Evolutionary conservation across 345 rosid species (phyloP).

Genomic region (Pelargonium nanum): DNA sequence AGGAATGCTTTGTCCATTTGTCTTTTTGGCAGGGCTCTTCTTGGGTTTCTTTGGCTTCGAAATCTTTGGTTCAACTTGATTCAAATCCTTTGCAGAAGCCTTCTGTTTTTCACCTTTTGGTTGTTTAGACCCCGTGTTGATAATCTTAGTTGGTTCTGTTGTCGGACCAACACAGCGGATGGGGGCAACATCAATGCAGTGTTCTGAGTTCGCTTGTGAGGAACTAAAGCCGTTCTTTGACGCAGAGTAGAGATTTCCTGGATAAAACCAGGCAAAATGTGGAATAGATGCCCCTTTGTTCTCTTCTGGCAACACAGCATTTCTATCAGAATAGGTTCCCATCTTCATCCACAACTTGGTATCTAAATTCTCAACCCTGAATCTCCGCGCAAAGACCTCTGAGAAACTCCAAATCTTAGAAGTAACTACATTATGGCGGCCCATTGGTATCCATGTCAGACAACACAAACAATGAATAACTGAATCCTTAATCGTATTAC

Average conservation of each 20-base stretch:
- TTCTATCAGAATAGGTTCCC: constrained; percentile 34
- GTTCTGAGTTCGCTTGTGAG: constrained; percentile 17
- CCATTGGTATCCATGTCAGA: too few species aligned
- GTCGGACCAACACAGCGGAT: constrained; percentile 20
- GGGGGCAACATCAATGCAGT: constrained; percentile 25
- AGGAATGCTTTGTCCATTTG: constrained; percentile 22
- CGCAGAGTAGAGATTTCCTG: constrained; percentile 24
- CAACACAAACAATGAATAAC: too few species aligned
- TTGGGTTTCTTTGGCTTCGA: constrained; percentile 31
- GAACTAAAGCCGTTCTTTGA: constrained; percentile 19
- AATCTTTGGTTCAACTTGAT: constrained; percentile 21
- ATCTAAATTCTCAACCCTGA: neutral
- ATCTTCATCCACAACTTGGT: constrained; percentile 23
- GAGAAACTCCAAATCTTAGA: neutral
- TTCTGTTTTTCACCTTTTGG: constrained; percentile 24
- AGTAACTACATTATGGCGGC: too few species aligned
- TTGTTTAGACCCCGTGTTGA: constrained; percentile 12
- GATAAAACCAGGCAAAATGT: constrained; percentile 28
- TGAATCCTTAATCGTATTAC: too few species aligned
- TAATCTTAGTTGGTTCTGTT: constrained; percentile 14
- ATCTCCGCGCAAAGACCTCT: constrained; percentile 2
- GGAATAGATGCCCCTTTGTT: constrained; percentile 22
- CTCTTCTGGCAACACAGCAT: constrained; percentile 27
- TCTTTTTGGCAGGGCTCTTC: constrained; percentile 27
- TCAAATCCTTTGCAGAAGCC: constrained; percentile 16